Evolutionary conservation across 768 basidiomycete species (phyloP).

Genomic region (Brasilioporus rufonigricans): DNA sequence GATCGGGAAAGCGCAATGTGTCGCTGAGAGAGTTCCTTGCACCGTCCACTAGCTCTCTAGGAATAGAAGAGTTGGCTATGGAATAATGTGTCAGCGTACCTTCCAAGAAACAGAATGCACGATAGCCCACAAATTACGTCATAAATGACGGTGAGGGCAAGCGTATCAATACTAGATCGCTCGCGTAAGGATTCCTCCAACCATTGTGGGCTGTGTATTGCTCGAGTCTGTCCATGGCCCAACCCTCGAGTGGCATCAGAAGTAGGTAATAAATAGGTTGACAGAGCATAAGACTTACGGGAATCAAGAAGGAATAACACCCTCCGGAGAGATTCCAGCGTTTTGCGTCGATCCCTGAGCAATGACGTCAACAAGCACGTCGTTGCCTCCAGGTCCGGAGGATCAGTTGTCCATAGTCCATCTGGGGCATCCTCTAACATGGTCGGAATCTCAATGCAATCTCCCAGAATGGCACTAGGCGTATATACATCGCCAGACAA

Average conservation of each 20-base stretch:
- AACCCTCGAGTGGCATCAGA: neutral
- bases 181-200: neutral
- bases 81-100: neutral
- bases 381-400: neutral
- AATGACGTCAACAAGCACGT: neutral
- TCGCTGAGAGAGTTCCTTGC: neutral
- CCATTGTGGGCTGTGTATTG: neutral
- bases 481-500: too few species aligned
- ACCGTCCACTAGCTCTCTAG: neutral
- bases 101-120: neutral
- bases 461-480: too few species aligned
- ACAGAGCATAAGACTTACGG: neutral
- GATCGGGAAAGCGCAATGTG: neutral
- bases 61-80: neutral
- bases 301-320: too few species aligned
- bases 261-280: neutral
- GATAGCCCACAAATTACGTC: neutral
- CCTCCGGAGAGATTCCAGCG: neutral
- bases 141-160: conserved; percentile 1
- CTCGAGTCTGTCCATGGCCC: neutral
- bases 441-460: too few species aligned
- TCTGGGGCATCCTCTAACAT: neutral
- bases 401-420: neutral
- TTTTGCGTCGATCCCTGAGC: neutral
- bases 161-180: neutral